Conservation (phyloP, 208 protist genomes). For the Leishmania lainsoni region DNA sequence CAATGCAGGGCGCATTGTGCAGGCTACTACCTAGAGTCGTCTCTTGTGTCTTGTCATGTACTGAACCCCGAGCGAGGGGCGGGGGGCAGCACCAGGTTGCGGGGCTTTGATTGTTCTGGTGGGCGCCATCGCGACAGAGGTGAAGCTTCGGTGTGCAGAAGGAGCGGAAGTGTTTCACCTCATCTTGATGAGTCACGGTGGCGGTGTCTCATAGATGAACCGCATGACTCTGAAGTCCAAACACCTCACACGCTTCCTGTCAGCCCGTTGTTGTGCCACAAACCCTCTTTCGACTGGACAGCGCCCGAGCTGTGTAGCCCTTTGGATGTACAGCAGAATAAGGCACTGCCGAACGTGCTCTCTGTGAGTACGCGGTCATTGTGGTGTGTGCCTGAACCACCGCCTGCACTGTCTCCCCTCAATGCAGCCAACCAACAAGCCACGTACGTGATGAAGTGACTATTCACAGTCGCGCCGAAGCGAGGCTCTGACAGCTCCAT, state of each 20-base stretch:
- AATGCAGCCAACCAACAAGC: not conserved
- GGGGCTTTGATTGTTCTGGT: not conserved
- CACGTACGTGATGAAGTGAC: not conserved
- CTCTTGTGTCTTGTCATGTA: not conserved
- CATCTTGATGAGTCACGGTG: no score
- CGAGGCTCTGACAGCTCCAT: no score
- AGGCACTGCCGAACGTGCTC: not conserved
- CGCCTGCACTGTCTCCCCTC: not conserved
- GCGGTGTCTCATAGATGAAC: not conserved
- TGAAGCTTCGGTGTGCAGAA: not conserved
- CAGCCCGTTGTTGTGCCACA: not conserved
- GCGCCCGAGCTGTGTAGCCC: not conserved
- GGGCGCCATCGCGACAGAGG: not conserved
- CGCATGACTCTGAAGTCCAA: not conserved
- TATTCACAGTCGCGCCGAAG: no score
- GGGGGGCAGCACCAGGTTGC: not conserved
- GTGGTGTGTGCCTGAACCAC: not conserved
- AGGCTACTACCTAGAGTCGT: not conserved
- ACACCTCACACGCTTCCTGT: not conserved
- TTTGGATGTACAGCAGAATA: not conserved
- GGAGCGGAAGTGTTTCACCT: no score
- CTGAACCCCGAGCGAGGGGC: not conserved
- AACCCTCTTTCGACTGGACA: not conserved
- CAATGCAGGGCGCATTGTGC: not conserved
- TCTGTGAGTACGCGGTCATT: not conserved